phyloP scores from a whole-genome alignment of 176 grass and related monocot species.

The Microstegium vimineum region DNA sequence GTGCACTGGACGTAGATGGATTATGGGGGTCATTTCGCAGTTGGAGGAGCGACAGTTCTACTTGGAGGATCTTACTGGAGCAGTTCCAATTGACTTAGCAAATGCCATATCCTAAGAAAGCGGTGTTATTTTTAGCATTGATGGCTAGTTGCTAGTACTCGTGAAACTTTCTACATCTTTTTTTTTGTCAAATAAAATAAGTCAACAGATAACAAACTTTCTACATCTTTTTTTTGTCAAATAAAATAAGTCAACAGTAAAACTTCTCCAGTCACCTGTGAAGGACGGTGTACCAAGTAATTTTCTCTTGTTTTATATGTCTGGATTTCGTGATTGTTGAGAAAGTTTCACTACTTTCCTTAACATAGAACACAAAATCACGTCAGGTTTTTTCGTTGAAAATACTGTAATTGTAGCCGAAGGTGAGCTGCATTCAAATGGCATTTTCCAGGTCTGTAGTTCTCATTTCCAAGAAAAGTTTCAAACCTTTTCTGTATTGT shows the following conservation, averaged over 20 bases:
- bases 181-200: no score
- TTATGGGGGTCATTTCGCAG: conserved; percentile 93
- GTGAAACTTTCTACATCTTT: no score
- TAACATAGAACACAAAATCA: conserved; percentile 86
- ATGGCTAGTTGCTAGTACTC: not conserved
- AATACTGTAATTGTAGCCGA: conserved; percentile 88
- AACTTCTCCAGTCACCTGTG: not conserved
- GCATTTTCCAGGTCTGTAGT: conserved; percentile 70
- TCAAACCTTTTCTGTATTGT: conserved; percentile 9
- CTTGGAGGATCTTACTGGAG: conserved; percentile 93
- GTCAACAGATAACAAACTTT: not conserved
- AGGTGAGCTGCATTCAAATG: conserved; percentile 80
- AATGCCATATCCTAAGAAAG: conserved; percentile 80
- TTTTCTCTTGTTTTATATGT: not conserved
- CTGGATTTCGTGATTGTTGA: not conserved
- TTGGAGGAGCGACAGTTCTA: conserved; percentile 84
- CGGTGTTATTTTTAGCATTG: not conserved
- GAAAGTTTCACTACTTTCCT: conserved; percentile 27
- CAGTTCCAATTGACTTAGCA: conserved; percentile 73
- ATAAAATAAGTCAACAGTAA: not conserved
- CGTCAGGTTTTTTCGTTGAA: conserved; percentile 88
- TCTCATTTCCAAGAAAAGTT: not conserved
- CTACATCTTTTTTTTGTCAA: not conserved
- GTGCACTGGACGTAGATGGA: conserved; percentile 91
- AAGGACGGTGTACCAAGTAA: not conserved